Percentiles rank a stretch among this genome's conserved stretches.
Evolutionary conservation across 2,329 filamentous ascomycete genomes (phyloP).

Genomic region (Neonectria sp.): DNA sequence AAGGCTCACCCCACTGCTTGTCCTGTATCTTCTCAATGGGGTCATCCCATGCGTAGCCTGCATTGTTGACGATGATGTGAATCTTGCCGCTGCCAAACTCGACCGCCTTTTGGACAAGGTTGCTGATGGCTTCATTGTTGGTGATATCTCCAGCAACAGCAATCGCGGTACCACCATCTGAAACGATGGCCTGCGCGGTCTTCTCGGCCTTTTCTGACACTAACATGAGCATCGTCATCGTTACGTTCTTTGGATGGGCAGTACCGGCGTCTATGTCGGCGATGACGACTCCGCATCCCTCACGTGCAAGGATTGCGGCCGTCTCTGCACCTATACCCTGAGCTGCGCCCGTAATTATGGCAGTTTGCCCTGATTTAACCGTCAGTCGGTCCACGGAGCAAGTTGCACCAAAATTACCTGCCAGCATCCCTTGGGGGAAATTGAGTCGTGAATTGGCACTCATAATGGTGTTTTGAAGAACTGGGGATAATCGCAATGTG

Average conservation of each 20-base stretch:
- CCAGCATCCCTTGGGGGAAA: constrained; percentile 28
- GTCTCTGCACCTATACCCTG: constrained; percentile 30
- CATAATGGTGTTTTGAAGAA: constrained; percentile 7
- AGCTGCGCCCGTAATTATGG: constrained; percentile 25
- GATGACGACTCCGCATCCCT: constrained; percentile 27
- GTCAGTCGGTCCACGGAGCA: background rate
- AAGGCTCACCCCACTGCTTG: constrained; percentile 77
- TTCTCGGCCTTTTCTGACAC: constrained; percentile 14
- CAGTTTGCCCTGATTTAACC: constrained; percentile 16
- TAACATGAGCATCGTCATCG: background rate
- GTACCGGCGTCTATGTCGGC: constrained; percentile 25
- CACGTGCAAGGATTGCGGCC: constrained; percentile 13
- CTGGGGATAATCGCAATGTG: background rate
- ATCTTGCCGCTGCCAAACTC: constrained; percentile 27
- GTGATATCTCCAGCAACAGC: constrained; percentile 26
- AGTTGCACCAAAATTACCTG: background rate
- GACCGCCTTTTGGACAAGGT: constrained; percentile 16
- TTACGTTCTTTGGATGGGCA: background rate
- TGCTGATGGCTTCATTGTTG: constrained; percentile 19
- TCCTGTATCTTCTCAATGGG: constrained; percentile 94
- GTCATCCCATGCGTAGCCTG: constrained; percentile 74
- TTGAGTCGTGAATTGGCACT: constrained; percentile 17
- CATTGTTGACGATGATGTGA: constrained; percentile 32
- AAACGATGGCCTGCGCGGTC: constrained; percentile 19
- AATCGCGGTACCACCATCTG: constrained; percentile 21